Evolutionary conservation across 345 rosid genomes (phyloP), one percentile per base, ranked within the genome.

Genomic region (Draba incana): DNA sequence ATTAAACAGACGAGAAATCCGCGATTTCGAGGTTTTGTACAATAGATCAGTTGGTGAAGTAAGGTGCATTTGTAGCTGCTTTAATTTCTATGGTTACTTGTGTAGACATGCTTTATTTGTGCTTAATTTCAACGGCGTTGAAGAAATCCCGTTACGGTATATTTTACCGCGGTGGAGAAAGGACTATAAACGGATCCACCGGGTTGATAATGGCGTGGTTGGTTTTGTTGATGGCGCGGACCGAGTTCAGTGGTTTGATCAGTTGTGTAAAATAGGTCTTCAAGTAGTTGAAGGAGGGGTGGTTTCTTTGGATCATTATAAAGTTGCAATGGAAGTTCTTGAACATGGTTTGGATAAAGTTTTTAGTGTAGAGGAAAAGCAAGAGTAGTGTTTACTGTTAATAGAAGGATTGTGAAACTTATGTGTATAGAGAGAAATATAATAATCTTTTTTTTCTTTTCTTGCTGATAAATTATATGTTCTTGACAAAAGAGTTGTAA

Each of bases 91-190:
- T 27, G 98, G 98, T 12, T 92, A 92, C 69, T 66, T 92, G 12
- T 92, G 97, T 57, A 76, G 98, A 65, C 98, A 90, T 71, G 92
- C 97, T 23, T 64, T 92, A 2, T 84, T 90, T 66, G 88, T 89
- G 51, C 90, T 89, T 12, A 85, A 84, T 74, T 84, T 85, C 59
- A 89, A 85, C 3, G 92, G 92, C 14, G 87, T 85, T 33, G 92
- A 86, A 70, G 96, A 86, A 75, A 49, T 89, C 39, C 96, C 92
- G 2, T 48, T 84, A 5, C 68, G 75, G 57, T 89, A 84, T 74
- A 75, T 89, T 46, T 75, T 86, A 61, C 64, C 84, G 0, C 81
- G 90, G 27, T 89, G 92, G 92, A 85, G 78, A 54, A 89, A 81
- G 77, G 92, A 85, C 78, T 86, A 70, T 62, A 88, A 82, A 72